A percentile compares a stretch with the other conserved stretches of the same genome.
phyloP scores from a whole-genome alignment of 2,329 filamentous ascomycete genomes.

The Cytospora chrysosperma region DNA sequence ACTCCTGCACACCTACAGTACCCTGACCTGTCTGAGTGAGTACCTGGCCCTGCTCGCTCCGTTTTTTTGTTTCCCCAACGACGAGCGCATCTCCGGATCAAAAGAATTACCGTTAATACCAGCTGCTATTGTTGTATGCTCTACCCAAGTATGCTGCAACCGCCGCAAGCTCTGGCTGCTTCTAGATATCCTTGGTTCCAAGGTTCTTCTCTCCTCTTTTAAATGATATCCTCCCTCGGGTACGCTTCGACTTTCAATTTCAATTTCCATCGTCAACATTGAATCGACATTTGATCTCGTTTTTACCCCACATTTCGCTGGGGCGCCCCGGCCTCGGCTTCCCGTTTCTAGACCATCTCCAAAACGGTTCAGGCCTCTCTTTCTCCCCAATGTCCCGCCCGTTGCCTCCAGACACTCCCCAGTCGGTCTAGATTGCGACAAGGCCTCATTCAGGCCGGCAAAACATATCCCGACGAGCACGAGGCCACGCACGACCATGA shows the following conservation, averaged over 20 bases:
- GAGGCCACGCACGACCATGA: not conserved
- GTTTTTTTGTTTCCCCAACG: not conserved
- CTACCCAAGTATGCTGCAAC: too few species aligned
- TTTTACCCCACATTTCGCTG: not conserved
- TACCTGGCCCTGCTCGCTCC: too few species aligned
- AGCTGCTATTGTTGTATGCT: not conserved
- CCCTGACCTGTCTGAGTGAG: too few species aligned
- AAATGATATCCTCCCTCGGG: not conserved
- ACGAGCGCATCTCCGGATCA: not conserved
- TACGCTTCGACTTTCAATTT: not conserved
- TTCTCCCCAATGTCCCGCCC: not conserved
- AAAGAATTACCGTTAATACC: not conserved
- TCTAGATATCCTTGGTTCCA: too few species aligned
- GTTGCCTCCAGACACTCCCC: not conserved
- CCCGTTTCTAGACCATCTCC: not conserved
- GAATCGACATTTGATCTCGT: not conserved
- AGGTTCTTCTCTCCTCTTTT: not conserved
- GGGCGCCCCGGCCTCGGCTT: not conserved
- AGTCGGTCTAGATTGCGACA: not conserved
- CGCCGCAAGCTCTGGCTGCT: not conserved
- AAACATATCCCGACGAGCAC: not conserved
- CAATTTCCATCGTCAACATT: not conserved
- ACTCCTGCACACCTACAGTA: too few species aligned
- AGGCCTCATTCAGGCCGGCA: not conserved
- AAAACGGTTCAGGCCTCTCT: not conserved